Evolutionary conservation across 108 stramenopile genomes (phyloP), one percentile per base, ranked within the genome.

Genomic region (Cylindrotheca fusiformis): DNA sequence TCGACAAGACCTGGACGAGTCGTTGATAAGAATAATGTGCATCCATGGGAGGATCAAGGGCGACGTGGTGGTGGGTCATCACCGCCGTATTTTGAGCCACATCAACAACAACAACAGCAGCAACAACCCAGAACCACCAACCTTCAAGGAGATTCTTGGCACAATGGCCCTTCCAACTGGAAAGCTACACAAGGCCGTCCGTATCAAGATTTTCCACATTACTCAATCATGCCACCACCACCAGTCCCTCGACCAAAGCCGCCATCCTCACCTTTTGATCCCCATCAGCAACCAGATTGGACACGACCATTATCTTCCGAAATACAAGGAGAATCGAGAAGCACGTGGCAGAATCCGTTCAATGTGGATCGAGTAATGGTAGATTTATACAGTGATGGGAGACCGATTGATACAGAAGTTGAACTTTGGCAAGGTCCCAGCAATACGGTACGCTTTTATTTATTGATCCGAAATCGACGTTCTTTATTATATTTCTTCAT

Each of bases 341-440:
- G 58, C 12, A 69, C 68, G 1, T 69, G 68, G 68, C 47, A 26
- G 24, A 31, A 32, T 48, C 48, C 27, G 17, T 45, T 31, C 19
- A 36, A 53, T 21, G 47, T 58, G 6, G 10, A 6, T 41, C 36
- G 36, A 41, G 36, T 41, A 41, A 41, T 41, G 36, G 36, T 41
- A 14, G 36, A 41, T 14, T 55, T 88, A 62, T 74, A 60, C 46
- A 81, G 80, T 32, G 81, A 83, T 55, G 87, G 87, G 48, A 83
- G 87, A 55, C 87, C 87, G 6, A 59, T 88, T 28, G 63, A 76
- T 60, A 77, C 84, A 22, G 74, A 88, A 55, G 72, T 88, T 26
- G 84, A 85, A 55, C 46, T 88, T n/a, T 85, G 82, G 80, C 77
- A 83, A 55, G 84, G 84, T 58, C 87, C 87, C 1, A 72, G 79